A percentile compares a stretch with the other conserved stretches of the same genome.
Evolutionary conservation across 2,329 filamentous ascomycete genomes (phyloP).

Genomic region (Cryphonectria japonica): DNA sequence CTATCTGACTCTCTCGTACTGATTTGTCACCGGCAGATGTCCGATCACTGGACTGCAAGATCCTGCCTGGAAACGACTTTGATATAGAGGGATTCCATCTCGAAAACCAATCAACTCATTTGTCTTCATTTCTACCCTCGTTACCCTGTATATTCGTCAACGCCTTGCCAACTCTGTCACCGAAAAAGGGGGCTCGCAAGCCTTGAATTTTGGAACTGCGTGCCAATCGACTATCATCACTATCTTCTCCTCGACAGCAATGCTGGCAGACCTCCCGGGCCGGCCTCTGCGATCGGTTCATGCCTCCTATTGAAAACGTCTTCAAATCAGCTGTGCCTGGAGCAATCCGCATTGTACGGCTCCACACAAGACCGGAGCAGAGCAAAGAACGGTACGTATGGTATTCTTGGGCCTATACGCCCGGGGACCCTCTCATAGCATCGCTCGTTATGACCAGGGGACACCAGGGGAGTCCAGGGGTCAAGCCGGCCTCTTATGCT

Average conservation of each 20-base stretch:
- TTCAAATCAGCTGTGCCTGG: background rate
- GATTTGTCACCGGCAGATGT: conserved; percentile 20
- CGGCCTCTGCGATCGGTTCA: conserved; percentile 1
- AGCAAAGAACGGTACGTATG: background rate
- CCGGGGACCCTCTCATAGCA: background rate
- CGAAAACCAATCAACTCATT: background rate
- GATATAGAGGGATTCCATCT: background rate
- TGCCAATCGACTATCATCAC: background rate
- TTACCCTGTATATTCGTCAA: background rate
- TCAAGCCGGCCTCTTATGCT: background rate
- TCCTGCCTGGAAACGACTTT: background rate
- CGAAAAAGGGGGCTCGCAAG: background rate
- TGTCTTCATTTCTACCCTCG: background rate
- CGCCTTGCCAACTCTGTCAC: too few species aligned
- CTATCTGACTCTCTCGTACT: conserved; percentile 15
- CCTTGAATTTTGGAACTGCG: background rate
- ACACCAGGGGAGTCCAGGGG: conserved; percentile 8
- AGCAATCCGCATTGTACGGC: conserved; percentile 13
- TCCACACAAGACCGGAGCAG: background rate
- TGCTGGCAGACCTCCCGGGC: background rate
- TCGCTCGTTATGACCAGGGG: conserved; percentile 15
- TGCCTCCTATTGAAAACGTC: conserved; percentile 19
- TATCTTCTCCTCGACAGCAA: background rate
- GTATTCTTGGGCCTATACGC: background rate
- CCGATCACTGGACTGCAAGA: conserved; percentile 6